phyloP scores from a whole-genome alignment of 352 stramenopile species.

The Phytophthora boehmeriae region DNA sequence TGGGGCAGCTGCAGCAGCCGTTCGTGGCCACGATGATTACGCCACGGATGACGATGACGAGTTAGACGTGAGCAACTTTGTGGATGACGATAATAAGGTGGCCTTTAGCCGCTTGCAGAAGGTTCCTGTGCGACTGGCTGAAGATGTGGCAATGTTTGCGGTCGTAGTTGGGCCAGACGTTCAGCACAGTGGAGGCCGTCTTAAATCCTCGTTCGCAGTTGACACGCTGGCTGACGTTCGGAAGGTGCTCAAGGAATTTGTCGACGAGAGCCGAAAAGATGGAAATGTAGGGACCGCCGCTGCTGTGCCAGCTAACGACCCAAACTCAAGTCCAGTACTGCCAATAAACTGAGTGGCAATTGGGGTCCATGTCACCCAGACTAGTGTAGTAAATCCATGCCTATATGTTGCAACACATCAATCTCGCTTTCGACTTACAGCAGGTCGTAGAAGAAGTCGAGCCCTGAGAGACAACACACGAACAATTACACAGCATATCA shows the following conservation, averaged over 20 bases:
- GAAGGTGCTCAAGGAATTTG: constrained; percentile 79
- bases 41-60: constrained; percentile 58
- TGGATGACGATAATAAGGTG: constrained; percentile 85
- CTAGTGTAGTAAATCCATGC: constrained; percentile 6
- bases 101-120: constrained; percentile 80
- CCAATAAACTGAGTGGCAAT: constrained; percentile 1
- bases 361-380: not conserved
- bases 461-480: constrained; percentile 39
- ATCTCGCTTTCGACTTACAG: constrained; percentile 37
- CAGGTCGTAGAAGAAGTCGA: constrained; percentile 84
- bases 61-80: constrained; percentile 32
- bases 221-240: constrained; percentile 72
- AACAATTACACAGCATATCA: constrained; percentile 7
- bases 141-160: constrained; percentile 73
- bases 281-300: not conserved
- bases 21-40: constrained; percentile 38
- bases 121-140: constrained; percentile 67
- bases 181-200: constrained; percentile 64
- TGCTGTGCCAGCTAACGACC: constrained; percentile 1
- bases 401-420: constrained; percentile 4
- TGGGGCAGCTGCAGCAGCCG: constrained; percentile 25
- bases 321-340: constrained; percentile 1
- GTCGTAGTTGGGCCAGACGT: constrained; percentile 72
- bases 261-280: constrained; percentile 52
- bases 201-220: constrained; percentile 63